Percentiles rank a stretch among this genome's conserved stretches.
These are phyloP conservation scores for Kwoniella europaea DNA, from an alignment of 768 basidiomycete genomes.

Conservation along the genomic window DNA sequence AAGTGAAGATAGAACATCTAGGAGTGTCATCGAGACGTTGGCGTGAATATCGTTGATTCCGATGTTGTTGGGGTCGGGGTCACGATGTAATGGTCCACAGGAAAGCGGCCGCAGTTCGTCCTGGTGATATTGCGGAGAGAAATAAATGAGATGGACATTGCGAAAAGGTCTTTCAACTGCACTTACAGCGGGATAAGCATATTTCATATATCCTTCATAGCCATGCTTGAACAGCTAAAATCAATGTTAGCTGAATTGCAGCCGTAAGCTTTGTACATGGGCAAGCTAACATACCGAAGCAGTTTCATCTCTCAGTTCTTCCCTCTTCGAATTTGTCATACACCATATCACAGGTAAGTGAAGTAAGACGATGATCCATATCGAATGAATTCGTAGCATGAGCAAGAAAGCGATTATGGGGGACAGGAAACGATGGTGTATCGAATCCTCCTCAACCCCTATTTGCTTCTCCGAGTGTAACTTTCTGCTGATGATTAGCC, in stretches of 20 bases:
- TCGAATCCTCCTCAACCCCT: too few species aligned
- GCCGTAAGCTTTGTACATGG: background rate
- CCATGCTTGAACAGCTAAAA: slow-evolving; percentile 83
- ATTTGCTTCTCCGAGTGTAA: too few species aligned
- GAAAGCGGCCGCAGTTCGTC: slow-evolving; percentile 82
- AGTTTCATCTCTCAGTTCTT: slow-evolving; percentile 16
- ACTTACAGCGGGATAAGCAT: slow-evolving; percentile 60
- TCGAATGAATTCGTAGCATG: slow-evolving; percentile 16
- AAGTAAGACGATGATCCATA: slow-evolving; percentile 16
- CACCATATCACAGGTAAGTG: slow-evolving; percentile 11
- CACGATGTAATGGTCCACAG: slow-evolving; percentile 62
- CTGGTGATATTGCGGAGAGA: slow-evolving; percentile 15
- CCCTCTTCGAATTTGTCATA: slow-evolving; percentile 15
- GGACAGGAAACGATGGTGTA: background rate
- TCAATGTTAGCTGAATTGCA: background rate
- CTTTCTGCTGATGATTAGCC: too few species aligned
- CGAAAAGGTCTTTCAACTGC: background rate
- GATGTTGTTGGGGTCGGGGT: slow-evolving; percentile 65
- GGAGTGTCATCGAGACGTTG: slow-evolving; percentile 72
- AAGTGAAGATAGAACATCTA: slow-evolving; percentile 77
- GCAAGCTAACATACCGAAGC: slow-evolving; percentile 6
- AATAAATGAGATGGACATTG: background rate
- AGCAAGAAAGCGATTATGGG: background rate
- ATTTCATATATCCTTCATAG: slow-evolving; percentile 82
- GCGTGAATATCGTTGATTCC: slow-evolving; percentile 91